Conservation (phyloP, 306 rosid species). For the Mimosa pudica region DNA sequence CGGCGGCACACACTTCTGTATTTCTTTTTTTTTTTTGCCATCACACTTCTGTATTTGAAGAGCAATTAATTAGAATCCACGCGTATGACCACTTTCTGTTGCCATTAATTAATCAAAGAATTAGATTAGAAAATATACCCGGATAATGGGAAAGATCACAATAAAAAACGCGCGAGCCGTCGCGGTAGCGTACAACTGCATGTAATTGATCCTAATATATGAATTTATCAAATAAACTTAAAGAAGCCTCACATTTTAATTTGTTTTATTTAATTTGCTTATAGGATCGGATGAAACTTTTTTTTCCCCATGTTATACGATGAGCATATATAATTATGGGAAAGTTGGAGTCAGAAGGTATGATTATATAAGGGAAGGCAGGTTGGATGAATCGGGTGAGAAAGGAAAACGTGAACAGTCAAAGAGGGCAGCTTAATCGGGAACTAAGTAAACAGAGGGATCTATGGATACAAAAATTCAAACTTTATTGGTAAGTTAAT, state of each 20-base stretch:
- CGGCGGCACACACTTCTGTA: not conserved
- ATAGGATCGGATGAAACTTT: not conserved
- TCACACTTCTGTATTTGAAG: not conserved
- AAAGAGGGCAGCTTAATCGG: not conserved
- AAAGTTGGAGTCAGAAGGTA: not conserved
- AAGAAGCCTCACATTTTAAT: not conserved
- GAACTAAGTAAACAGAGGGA: not conserved
- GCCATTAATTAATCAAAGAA: not conserved
- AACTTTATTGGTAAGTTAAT: not conserved
- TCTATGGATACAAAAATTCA: not conserved
- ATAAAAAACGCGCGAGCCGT: not conserved
- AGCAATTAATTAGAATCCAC: not conserved
- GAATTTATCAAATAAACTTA: not conserved
- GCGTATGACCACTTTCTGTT: not conserved
- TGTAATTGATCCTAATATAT: not conserved
- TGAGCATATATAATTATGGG: not conserved
- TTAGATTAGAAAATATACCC: not conserved
- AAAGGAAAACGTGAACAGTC: slow-evolving; percentile 24
- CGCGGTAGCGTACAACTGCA: not conserved
- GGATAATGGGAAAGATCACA: not conserved
- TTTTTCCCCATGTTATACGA: too few species aligned
- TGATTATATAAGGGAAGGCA: not conserved
- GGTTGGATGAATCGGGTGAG: slow-evolving; percentile 33
- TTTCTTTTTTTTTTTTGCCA: too few species aligned
- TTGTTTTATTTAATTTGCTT: not conserved